Percentiles rank a stretch among this genome's conserved stretches.
These are phyloP conservation scores for Hortiboletus campestris DNA, from an alignment of 768 basidiomycete species.

Conservation along the genomic window DNA sequence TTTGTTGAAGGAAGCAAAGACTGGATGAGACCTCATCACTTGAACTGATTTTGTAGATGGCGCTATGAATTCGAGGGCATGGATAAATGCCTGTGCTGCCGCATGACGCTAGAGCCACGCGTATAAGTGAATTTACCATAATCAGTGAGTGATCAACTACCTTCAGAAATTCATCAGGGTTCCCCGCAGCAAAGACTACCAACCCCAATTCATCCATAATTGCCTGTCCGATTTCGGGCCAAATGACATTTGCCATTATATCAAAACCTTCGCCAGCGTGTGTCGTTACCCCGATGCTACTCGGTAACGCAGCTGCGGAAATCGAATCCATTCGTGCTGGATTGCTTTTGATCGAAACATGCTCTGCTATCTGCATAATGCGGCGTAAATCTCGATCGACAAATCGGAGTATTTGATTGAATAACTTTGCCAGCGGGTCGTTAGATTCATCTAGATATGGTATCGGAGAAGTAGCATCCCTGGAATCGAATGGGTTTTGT, in stretches of 20 bases:
- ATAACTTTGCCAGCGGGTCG: slow-evolving; percentile 71
- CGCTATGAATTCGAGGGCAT: slow-evolving; percentile 76
- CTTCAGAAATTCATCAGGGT: slow-evolving; percentile 86
- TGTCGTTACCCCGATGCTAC: slow-evolving; percentile 1
- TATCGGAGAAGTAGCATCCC: slow-evolving; percentile 33
- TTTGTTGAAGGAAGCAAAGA: slow-evolving; percentile 70
- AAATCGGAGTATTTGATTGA: slow-evolving; percentile 79
- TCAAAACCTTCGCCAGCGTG: slow-evolving; percentile 54
- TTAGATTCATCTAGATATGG: slow-evolving; percentile 64
- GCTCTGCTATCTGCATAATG: slow-evolving; percentile 78
- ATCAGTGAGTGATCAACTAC: slow-evolving; percentile 40
- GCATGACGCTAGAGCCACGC: slow-evolving; percentile 66
- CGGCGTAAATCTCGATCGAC: slow-evolving; percentile 70
- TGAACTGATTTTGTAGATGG: slow-evolving; percentile 71
- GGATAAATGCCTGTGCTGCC: slow-evolving; percentile 78
- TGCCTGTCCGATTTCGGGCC: slow-evolving; percentile 78
- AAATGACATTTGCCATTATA: slow-evolving; percentile 85
- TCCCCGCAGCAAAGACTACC: slow-evolving; percentile 86
- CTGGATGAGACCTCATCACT: slow-evolving; percentile 68
- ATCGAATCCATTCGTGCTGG: slow-evolving; percentile 22
- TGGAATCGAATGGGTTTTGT: slow-evolving; percentile 38
- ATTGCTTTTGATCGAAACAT: slow-evolving; percentile 50
- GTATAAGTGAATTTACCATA: neutral
- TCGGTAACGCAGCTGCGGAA: neutral
- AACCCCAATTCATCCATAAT: slow-evolving; percentile 84